Evolutionary conservation across 495 filamentous ascomycete species (phyloP), one percentile per base, ranked within the genome.

Genomic region (Tetracladium marchalianum): DNA sequence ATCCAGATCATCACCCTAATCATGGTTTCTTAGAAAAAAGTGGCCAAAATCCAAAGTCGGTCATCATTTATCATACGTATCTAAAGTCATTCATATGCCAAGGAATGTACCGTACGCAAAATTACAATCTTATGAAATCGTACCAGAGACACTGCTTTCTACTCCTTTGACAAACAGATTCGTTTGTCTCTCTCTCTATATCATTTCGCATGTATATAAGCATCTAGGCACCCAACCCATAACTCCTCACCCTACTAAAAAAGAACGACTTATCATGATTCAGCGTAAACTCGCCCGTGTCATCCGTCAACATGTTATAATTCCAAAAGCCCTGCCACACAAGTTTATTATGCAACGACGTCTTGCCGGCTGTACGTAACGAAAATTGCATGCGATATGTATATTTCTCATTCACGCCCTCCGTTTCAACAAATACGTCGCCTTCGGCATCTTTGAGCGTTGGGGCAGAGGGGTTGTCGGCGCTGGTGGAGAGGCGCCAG

Each of bases 261-360:
- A 87, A 84, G 65, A 83, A 96, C 1, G 88, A 75, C 58, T 85
- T 82, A 58, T 88, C 83, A 62, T 95, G 86, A 61, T 80, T 84
- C 50, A 90, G 65, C 13, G 74, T 70, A 65, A 97, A 97, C 63
- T 86, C 83, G 0, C 74, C 87, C 83, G 87, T 87, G 62, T 95
- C 90, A 58, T 90, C 88, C 15, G 89, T 90, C 53, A 94, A 65
- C 55, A 71, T 73, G 57, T 95, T 93, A 54, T 92, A 93, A 64
- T 81, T 89, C 83, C 87, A 95, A 64, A 84, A 95, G 0, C 86
- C 85, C 60, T 82, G 82, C 93, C 93, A 97, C 0, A 65, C 65
- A 31, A 99, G 61, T 66, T 90, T 95, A 39, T 87, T 94, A 47
- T 90, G 92, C 53, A 74, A 73, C 15, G 70, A 61, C 4, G 63